Evolutionary conservation across 2,329 filamentous ascomycete genomes (phyloP).

Genomic region (Drechslerella dactyloides): DNA sequence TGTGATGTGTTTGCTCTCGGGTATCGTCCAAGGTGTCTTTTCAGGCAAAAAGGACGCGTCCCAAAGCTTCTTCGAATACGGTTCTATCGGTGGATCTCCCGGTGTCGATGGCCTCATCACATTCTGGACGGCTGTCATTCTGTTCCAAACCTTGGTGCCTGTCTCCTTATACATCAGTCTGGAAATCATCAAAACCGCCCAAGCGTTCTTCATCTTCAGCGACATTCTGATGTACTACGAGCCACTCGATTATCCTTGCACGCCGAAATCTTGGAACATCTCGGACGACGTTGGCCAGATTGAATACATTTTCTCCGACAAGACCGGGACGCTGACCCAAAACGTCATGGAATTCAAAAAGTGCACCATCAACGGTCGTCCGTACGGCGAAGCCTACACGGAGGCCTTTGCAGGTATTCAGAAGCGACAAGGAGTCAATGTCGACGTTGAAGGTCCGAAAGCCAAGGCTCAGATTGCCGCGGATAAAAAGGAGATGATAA

Average conservation of each 20-base stretch:
- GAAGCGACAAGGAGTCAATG: slow-evolving; percentile 83
- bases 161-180: slow-evolving; percentile 97
- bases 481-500: slow-evolving; percentile 75
- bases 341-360: slow-evolving; percentile 99
- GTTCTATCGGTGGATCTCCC: slow-evolving; percentile 76
- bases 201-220: slow-evolving; percentile 97
- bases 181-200: slow-evolving; percentile 89
- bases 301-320: slow-evolving; percentile 98
- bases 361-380: slow-evolving; percentile 90
- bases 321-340: slow-evolving; percentile 86
- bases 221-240: slow-evolving; percentile 98
- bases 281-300: slow-evolving; percentile 98
- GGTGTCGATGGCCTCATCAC: slow-evolving; percentile 88
- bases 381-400: slow-evolving; percentile 96
- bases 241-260: slow-evolving; percentile 88
- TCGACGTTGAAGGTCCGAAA: slow-evolving; percentile 76
- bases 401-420: slow-evolving; percentile 97
- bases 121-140: slow-evolving; percentile 91
- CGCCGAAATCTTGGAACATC: slow-evolving; percentile 98
- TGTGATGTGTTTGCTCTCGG: slow-evolving; percentile 84
- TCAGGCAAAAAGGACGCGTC: slow-evolving; percentile 80
- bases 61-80: slow-evolving; percentile 81
- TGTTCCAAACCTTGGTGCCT: slow-evolving; percentile 98
- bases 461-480: slow-evolving; percentile 78
- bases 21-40: slow-evolving; percentile 80